Evolutionary conservation across 805 yeast species (phyloP), one percentile per base, ranked within the genome.

Genomic region (Ogataea philodendri): DNA sequence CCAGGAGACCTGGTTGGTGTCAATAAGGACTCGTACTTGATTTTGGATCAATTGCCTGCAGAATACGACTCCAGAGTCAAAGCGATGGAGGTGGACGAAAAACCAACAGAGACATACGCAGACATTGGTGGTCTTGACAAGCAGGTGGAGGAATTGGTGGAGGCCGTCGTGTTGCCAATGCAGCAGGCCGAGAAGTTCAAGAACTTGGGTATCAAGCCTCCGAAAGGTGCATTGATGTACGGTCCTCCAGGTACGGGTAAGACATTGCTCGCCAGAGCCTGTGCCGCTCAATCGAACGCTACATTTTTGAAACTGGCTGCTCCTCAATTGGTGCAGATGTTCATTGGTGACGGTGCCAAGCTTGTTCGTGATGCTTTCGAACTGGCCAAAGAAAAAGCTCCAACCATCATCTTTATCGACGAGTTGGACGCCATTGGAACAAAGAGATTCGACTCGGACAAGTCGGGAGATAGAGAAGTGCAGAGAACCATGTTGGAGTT

Each of bases 211-310:
- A 89, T 93, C 57, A 90, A 85, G 60, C 94, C 98, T 10, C 98
- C 98, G 41, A 93, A 93, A 62, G 98, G 98, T 61, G 97, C 96
- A 3, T 71, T 93, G 35, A 87, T 93, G 89, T 93, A 93, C 60
- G 99, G 99, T 22, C 97, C 99, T 7, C 99, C 99, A 35, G 99
- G 99, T 62, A 93, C 98, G 2, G 99, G 99, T 62, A 93, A 93
- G 65, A 93, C 98, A 2, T 69, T 93, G 43, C 72, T 93, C 49
- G 99, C 99, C 7, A 81, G 96, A 60, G 98, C 98, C 2, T 95
- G 97, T 67, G 99, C 99, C 15, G 96, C 97, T 36, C 97, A 93
- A 63, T 86, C 97, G 1, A 88, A 89, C 63, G 98, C 98, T 10
- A 93, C 98, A 0, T 93, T 93, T 61, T 72, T 93, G 59, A 86